These are phyloP conservation scores for Mesostigma viride DNA, from an alignment of 139 green algal species.

Conservation along the genomic window DNA sequence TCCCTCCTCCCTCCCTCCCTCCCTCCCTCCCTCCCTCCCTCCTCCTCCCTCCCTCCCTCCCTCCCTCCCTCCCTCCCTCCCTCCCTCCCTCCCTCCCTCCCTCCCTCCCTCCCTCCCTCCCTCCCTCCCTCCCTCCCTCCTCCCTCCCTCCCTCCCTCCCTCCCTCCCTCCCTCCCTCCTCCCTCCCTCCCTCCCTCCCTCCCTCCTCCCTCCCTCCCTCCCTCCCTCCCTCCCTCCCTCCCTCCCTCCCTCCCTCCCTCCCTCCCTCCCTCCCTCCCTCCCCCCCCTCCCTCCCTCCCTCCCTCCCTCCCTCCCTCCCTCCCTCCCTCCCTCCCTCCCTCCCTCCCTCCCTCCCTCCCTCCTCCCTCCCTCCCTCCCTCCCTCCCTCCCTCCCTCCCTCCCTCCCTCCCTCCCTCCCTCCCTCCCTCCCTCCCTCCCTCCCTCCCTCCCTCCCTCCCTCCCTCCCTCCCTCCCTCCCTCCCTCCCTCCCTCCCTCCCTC, in stretches of 20 bases:
- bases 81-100: no score
- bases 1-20: no score
- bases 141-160: no score
- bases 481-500: no score
- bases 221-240: neutral
- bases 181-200: no score
- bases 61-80: no score
- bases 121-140: no score
- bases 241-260: neutral
- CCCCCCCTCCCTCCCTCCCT: neutral
- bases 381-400: neutral
- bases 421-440: neutral
- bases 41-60: no score
- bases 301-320: neutral
- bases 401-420: neutral
- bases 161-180: no score
- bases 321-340: neutral
- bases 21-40: no score
- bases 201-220: neutral
- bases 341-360: neutral
- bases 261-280: neutral
- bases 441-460: neutral
- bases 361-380: neutral
- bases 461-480: neutral
- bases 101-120: no score